These are phyloP conservation scores for Aspergillus quadrilineatus DNA, from an alignment of 2,329 filamentous ascomycete species.

Conservation along the genomic window DNA sequence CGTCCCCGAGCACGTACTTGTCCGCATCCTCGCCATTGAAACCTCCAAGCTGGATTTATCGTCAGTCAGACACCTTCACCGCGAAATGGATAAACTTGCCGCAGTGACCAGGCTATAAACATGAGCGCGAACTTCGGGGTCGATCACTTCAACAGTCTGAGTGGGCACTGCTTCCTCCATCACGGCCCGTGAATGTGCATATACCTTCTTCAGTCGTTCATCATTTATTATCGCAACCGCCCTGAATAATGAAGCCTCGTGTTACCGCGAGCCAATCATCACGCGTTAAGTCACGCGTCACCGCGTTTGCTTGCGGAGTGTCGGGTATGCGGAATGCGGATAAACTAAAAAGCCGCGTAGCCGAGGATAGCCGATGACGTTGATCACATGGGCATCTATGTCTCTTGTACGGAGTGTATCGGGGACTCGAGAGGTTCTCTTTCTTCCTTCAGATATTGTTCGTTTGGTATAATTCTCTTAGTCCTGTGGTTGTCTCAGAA, in stretches of 20 bases:
- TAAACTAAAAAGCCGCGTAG: constrained; percentile 16
- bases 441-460: not conserved
- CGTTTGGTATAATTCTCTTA: not conserved
- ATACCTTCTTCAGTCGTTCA: constrained; percentile 4
- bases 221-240: constrained; percentile 2
- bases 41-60: constrained; percentile 69
- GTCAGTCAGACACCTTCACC: constrained; percentile 16
- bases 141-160: constrained; percentile 62
- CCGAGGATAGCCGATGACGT: constrained; percentile 37
- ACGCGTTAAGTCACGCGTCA: constrained; percentile 30
- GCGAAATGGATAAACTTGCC: constrained; percentile 55
- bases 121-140: constrained; percentile 89
- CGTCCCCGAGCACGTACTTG: constrained; percentile 85
- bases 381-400: constrained; percentile 19
- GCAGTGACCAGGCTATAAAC: constrained; percentile 92
- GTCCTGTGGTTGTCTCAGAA: constrained; percentile 13
- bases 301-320: constrained; percentile 20
- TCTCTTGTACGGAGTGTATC: not conserved
- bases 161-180: constrained; percentile 45
- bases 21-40: constrained; percentile 75
- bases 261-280: constrained; percentile 20
- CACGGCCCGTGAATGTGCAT: constrained; percentile 19
- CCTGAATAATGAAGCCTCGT: not conserved
- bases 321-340: constrained; percentile 19
- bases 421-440: not conserved